phyloP scores from a whole-genome alignment of 2,329 filamentous ascomycete species.

The Fusarium subglutinans region DNA sequence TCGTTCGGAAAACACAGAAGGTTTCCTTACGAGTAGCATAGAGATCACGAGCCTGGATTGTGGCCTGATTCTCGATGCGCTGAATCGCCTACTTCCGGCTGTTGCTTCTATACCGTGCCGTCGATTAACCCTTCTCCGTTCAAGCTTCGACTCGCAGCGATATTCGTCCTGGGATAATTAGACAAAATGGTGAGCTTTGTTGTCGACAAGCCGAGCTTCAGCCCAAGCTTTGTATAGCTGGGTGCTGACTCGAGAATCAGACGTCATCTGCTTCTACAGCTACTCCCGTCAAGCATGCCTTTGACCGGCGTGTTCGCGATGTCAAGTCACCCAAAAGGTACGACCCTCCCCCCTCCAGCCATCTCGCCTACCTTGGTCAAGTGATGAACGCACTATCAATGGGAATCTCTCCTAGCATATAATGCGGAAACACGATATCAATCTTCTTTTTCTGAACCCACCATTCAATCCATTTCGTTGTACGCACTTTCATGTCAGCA shows the following conservation, averaged over 20 bases:
- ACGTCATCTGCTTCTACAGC: slow-evolving; percentile 78
- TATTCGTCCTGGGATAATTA: slow-evolving; percentile 3
- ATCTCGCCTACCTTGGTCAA: slow-evolving; percentile 36
- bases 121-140: slow-evolving; percentile 12
- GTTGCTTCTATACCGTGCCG: slow-evolving; percentile 9
- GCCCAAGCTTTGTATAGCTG: slow-evolving; percentile 18
- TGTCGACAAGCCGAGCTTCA: slow-evolving; percentile 12
- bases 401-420: slow-evolving; percentile 99
- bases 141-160: slow-evolving; percentile 25
- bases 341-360: slow-evolving; percentile 48
- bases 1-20: slow-evolving; percentile 13
- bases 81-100: slow-evolving; percentile 39
- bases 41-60: slow-evolving; percentile 39
- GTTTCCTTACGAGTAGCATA: slow-evolving; percentile 10
- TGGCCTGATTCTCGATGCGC: slow-evolving; percentile 34
- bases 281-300: slow-evolving; percentile 75
- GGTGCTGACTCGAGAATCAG: slow-evolving; percentile 50
- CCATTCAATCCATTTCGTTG: slow-evolving; percentile 6
- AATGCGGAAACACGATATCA: slow-evolving; percentile 85
- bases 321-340: slow-evolving; percentile 92
- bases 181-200: slow-evolving; percentile 39
- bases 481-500: neutral
- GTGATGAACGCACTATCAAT: slow-evolving; percentile 94
- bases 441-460: slow-evolving; percentile 70
- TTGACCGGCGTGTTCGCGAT: slow-evolving; percentile 83